Base-by-base conservation (phyloP, 2,329 filamentous ascomycete species). In the Hypoxylon sp. region DNA sequence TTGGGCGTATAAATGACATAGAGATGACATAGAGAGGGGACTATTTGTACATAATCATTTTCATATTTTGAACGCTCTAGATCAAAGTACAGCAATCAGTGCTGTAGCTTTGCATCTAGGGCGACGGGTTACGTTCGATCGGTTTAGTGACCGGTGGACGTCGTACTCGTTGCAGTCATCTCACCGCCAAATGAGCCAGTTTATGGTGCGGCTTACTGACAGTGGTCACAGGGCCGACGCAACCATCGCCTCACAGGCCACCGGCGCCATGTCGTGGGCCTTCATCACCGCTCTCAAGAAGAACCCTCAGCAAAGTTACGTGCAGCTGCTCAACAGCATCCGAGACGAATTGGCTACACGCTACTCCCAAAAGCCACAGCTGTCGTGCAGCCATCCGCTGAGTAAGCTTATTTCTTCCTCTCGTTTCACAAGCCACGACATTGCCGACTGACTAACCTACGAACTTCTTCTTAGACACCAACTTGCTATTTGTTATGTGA, bases 191-290 rank as follows among this genome's bases (percentile, higher is more conserved):
- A 6, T 39, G 10, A 24, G 8, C 10, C 31, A 17, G 5, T 13
- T 42, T n/a, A 10, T 21, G 8, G n/a, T 37, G 13, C 19, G 31
- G 7, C 44, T 50, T 60, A 55, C 75, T 78, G 57, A 79, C 73
- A 53, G 15, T 17, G 52, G n/a, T 50, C 55, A 44, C 55, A 97
- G 94, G 65, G 92, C 93, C 82, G 96, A 99, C 80, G 94, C 96
- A 11, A 92, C 90, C 29, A 98, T 98, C 73, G 89, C 87, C 47
- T 90, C 93, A 62, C 88, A 98, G 82, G 95, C 96, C 35, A 99
- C 96, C 0, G 96, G 96, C 61, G 96, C 96, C 80, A 98, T 99
- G 96, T 97, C 94, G 2, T 98, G 92, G 89, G 96, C 96, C 1
- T 99, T 99, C 80, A 96, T 99, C 80, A 90, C 87, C 1, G 91